These are phyloP conservation scores for Alternaria tenuissima DNA, from an alignment of 2,329 filamentous ascomycete genomes.

Conservation along the genomic window DNA sequence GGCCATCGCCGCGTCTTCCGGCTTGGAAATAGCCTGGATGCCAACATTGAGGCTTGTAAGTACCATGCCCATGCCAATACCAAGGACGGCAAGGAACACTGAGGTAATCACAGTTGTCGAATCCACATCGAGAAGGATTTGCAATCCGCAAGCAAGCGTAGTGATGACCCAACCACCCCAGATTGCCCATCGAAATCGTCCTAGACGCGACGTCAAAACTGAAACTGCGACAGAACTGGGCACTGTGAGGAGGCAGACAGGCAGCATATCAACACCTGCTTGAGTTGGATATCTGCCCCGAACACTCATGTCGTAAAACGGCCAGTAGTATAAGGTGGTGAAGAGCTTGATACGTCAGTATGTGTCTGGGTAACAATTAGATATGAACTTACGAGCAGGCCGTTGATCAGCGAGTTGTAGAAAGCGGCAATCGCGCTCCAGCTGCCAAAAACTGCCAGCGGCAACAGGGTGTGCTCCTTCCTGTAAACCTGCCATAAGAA, in stretches of 20 bases:
- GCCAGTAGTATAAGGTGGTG: constrained; percentile 54
- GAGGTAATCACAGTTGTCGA: constrained; percentile 50
- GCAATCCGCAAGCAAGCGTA: constrained; percentile 49
- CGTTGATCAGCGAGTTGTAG: constrained; percentile 53
- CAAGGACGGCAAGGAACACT: constrained; percentile 49
- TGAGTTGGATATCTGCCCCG: constrained; percentile 44
- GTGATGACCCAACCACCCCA: constrained; percentile 54
- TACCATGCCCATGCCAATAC: constrained; percentile 55
- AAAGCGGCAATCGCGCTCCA: constrained; percentile 51
- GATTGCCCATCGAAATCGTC: constrained; percentile 52
- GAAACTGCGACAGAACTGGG: constrained; percentile 39
- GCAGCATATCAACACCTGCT: constrained; percentile 52
- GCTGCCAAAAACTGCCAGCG: constrained; percentile 49
- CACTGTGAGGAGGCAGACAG: constrained; percentile 38
- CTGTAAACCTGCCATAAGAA: constrained; percentile 49
- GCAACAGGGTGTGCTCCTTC: constrained; percentile 50
- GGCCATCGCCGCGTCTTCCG: constrained; percentile 46
- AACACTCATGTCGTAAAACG: constrained; percentile 53
- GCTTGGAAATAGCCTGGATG: constrained; percentile 49
- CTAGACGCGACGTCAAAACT: constrained; percentile 34
- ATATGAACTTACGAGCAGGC: constrained; percentile 51
- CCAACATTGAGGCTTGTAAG: constrained; percentile 52
- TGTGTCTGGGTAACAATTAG: not conserved
- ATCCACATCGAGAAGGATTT: constrained; percentile 46
- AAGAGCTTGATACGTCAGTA: constrained; percentile 46